Conservation (phyloP, 1,284 basidiomycete species). For the Rhizoctonia solani region DNA sequence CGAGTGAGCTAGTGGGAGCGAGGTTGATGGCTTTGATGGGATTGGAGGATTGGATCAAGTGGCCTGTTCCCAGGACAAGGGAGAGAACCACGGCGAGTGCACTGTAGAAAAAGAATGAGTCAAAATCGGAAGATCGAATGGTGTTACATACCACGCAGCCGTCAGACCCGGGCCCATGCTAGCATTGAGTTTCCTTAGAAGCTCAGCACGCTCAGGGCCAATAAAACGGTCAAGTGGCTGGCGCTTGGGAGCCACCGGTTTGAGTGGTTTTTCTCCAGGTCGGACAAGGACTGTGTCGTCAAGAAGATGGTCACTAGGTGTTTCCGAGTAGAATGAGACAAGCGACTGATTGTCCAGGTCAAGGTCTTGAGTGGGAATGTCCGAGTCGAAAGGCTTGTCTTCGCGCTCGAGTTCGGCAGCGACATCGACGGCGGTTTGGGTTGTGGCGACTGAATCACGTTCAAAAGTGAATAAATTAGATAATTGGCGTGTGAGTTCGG, state of each 20-base stretch:
- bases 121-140: neutral
- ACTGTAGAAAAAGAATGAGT: neutral
- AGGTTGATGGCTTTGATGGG: neutral
- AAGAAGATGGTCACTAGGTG: neutral
- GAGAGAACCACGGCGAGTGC: slow-evolving; percentile 16
- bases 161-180: slow-evolving; percentile 3
- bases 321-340: neutral
- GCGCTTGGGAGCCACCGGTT: slow-evolving; percentile 6
- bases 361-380: neutral
- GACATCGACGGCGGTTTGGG: slow-evolving; percentile 17
- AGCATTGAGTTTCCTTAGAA: neutral
- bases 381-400: neutral
- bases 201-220: slow-evolving; percentile 8
- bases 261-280: neutral
- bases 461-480: slow-evolving; percentile 12
- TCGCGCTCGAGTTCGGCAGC: neutral
- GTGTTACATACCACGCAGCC: slow-evolving; percentile 11
- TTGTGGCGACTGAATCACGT: slow-evolving; percentile 17
- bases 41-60: slow-evolving; percentile 1
- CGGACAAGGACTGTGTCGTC: neutral
- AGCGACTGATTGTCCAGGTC: slow-evolving; percentile 1
- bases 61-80: slow-evolving; percentile 8
- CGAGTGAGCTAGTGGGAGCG: neutral
- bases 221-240: slow-evolving; percentile 1
- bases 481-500: slow-evolving; percentile 9